Evolutionary conservation across 306 rosid genomes (phyloP).

Genomic region (Quercus engelmannii): DNA sequence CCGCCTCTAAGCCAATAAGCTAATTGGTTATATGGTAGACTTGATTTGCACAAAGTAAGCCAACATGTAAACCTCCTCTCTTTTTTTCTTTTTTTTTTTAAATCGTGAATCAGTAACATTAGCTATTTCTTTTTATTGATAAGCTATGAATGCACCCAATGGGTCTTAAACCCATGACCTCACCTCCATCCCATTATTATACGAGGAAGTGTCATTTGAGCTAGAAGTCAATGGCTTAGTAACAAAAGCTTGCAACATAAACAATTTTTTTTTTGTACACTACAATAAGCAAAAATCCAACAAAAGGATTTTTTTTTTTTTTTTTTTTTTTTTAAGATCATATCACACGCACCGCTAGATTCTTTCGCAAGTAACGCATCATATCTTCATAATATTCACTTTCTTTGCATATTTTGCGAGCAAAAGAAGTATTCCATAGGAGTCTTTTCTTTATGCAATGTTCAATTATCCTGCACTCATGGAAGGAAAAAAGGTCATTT

Average conservation of each 20-base stretch:
- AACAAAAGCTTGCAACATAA: background rate
- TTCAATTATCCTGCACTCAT: slow-evolving; percentile 64
- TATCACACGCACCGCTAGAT: slow-evolving; percentile 66
- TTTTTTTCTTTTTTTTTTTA: too few species aligned
- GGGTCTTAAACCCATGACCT: too few species aligned
- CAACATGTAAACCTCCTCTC: too few species aligned
- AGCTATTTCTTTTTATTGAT: too few species aligned
- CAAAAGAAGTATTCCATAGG: slow-evolving; percentile 75
- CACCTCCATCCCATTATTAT: too few species aligned
- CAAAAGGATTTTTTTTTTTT: background rate
- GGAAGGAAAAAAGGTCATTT: background rate
- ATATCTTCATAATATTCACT: slow-evolving; percentile 81
- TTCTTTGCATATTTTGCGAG: slow-evolving; percentile 74
- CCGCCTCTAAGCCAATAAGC: background rate
- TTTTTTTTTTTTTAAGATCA: slow-evolving; percentile 8
- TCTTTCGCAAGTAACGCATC: slow-evolving; percentile 84
- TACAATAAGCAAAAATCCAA: slow-evolving; percentile 14
- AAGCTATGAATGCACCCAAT: too few species aligned
- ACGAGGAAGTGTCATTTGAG: too few species aligned
- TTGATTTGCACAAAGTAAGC: slow-evolving; percentile 1
- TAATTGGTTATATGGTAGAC: background rate
- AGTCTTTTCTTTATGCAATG: slow-evolving; percentile 90
- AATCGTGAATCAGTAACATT: background rate
- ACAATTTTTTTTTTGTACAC: background rate
- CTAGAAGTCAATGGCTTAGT: background rate